A percentile compares a stretch with the other conserved stretches of the same genome.
Evolutionary conservation across 108 stramenopile species (phyloP).

Genomic region (Cylindrotheca closterium): DNA sequence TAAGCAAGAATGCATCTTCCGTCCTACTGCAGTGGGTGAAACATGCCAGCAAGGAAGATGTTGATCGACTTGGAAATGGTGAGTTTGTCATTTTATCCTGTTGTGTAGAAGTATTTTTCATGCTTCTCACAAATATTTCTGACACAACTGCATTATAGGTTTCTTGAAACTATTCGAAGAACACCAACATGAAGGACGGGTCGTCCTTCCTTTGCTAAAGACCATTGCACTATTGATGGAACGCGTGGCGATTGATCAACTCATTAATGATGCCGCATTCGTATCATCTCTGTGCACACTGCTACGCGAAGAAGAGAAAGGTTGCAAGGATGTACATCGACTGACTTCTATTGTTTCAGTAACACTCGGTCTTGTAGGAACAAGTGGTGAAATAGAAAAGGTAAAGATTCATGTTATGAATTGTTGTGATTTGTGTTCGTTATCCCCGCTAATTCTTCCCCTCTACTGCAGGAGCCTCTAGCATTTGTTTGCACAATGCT

Average conservation of each 20-base stretch:
- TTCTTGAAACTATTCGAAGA: slow-evolving; percentile 44
- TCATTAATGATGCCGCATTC: slow-evolving; percentile 43
- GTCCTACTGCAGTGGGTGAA: slow-evolving; percentile 77
- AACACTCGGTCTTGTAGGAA: slow-evolving; percentile 46
- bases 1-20: slow-evolving; percentile 68
- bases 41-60: slow-evolving; percentile 15
- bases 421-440: not conserved
- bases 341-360: slow-evolving; percentile 65
- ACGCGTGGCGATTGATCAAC: slow-evolving; percentile 61
- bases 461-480: slow-evolving; percentile 35
- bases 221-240: slow-evolving; percentile 74
- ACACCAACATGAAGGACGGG: slow-evolving; percentile 55
- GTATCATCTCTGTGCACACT: slow-evolving; percentile 35
- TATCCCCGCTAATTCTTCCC: not conserved
- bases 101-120: not conserved
- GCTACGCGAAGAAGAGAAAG: slow-evolving; percentile 51
- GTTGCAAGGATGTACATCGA: slow-evolving; percentile 72
- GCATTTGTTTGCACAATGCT: slow-evolving; percentile 69
- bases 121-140: slow-evolving; percentile 1
- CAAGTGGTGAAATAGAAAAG: slow-evolving; percentile 1
- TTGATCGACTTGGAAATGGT: slow-evolving; percentile 28
- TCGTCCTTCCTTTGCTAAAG: slow-evolving; percentile 73
- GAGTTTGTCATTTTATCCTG: slow-evolving; percentile 5
- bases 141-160: not conserved
- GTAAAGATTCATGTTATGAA: slow-evolving; percentile 8